Evolutionary conservation across 2,329 filamentous ascomycete species (phyloP).

Genomic region (Alternaria longipes): DNA sequence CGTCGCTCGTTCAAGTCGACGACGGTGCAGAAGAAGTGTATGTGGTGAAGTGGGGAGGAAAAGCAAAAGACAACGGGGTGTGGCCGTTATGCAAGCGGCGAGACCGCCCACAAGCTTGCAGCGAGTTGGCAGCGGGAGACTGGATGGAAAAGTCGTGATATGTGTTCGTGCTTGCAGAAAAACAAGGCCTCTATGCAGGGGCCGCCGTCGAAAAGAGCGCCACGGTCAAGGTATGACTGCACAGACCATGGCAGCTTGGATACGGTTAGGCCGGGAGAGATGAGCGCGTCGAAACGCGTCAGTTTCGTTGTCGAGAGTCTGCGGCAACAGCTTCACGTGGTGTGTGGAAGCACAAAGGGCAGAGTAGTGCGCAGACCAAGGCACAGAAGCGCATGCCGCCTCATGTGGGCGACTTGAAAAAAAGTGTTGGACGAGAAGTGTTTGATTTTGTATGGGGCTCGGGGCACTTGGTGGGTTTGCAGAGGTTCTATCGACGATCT

Average conservation of each 20-base stretch:
- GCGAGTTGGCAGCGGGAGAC: conserved; percentile 25
- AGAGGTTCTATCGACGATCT: conserved; percentile 24
- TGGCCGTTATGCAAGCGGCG: conserved; percentile 13
- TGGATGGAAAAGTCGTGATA: conserved; percentile 37
- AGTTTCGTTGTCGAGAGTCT: conserved; percentile 21
- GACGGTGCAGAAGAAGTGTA: conserved; percentile 28
- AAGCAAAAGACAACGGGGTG: conserved; percentile 20
- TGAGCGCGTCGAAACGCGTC: conserved; percentile 33
- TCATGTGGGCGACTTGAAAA: conserved; percentile 4
- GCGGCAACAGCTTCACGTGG: conserved; percentile 17
- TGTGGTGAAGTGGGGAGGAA: conserved; percentile 17
- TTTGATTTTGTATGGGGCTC: conserved; percentile 12
- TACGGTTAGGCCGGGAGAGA: conserved; percentile 16
- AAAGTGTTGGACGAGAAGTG: conserved; percentile 13
- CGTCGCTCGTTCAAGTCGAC: conserved; percentile 28
- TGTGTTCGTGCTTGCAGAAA: conserved; percentile 36
- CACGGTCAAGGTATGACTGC: conserved; percentile 14
- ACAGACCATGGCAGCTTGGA: conserved; percentile 14
- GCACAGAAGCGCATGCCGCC: conserved; percentile 1
- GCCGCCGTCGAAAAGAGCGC: conserved; percentile 19
- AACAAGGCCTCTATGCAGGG: conserved; percentile 32
- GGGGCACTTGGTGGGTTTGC: conserved; percentile 17
- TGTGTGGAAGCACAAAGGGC: conserved; percentile 6
- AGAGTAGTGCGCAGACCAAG: conserved; percentile 11
- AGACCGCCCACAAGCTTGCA: conserved; percentile 9